Base-by-base conservation (phyloP, 1,139 yeast genomes). In the Diutina sp. region DNA sequence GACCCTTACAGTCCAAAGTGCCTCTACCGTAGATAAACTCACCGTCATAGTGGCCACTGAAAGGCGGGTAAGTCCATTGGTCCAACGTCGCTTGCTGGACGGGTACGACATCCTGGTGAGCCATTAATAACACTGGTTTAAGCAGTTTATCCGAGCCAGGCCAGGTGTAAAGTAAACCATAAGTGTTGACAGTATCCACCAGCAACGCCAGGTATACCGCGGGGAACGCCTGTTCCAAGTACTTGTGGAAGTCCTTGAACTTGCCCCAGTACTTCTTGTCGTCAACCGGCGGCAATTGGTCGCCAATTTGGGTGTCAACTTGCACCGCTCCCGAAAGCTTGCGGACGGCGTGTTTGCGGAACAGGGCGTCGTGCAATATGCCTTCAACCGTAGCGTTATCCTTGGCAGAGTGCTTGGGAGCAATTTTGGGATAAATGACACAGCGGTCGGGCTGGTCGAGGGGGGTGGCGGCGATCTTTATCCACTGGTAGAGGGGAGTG, bases 231-330 rank as follows among this genome's bases (percentile, higher is more conserved):
- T 56, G 56, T 45, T 56, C 60, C 54, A 61, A 56, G 52, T 61
- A 61, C 44, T 35, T 38, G 58, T 61, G 63, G 46, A 60, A 60
- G 16, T 56, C 51, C 38, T 51, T 54, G 48, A 61, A 61, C 32
- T 59, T 58, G 25, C 55, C 57, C 62, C 63, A 61, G 59, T 83
- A 82, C 53, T 71, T 77, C 57, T 72, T 73, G 65, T 87, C 95
- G n/a, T 16, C 44, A 7, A n/a, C 14, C 14, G 47, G 46, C 4
- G 53, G 53, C 28, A 16, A 32, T 12, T 45, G 16, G 32, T 54
- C 55, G 21, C 25, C 44, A 21, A 45, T 25, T 9, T 28, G 41
- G 14, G 55, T 54, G 35, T 54, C 55, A 3, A 52, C 41, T 44
- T 44, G 55, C 6, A 44, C 46, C 2, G 53, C 53, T 8, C 53